These are phyloP conservation scores for Saturnispora quitensis DNA, from an alignment of 805 yeast genomes.

Conservation along the genomic window DNA sequence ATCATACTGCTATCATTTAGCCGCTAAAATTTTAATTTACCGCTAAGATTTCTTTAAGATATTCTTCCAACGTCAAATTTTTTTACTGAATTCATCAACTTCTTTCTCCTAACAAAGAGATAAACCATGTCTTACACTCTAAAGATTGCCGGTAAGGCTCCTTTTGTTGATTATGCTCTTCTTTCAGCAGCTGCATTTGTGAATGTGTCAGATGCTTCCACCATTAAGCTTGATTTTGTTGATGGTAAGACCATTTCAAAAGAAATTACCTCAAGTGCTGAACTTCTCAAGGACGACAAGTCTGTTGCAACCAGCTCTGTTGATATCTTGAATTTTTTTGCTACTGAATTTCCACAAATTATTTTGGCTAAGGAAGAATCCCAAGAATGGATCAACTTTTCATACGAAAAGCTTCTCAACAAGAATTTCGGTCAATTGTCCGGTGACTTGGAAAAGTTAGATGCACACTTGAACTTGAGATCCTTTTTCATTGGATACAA, in stretches of 20 bases:
- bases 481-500: constrained; percentile 63
- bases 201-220: constrained; percentile 41
- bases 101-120: not conserved
- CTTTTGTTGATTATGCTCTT: constrained; percentile 68
- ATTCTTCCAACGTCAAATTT: not conserved
- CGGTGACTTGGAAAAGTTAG: constrained; percentile 68
- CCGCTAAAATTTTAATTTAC: not conserved
- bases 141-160: constrained; percentile 79
- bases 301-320: constrained; percentile 32
- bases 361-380: constrained; percentile 31
- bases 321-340: constrained; percentile 41
- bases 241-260: constrained; percentile 62
- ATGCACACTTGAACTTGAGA: constrained; percentile 75
- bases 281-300: constrained; percentile 36
- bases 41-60: not conserved
- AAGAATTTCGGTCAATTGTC: constrained; percentile 86
- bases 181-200: constrained; percentile 71
- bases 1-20: not conserved
- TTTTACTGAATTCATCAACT: not conserved
- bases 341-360: constrained; percentile 42
- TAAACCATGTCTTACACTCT: constrained; percentile 35
- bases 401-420: constrained; percentile 57
- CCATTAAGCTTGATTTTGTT: constrained; percentile 53
- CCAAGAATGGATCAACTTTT: constrained; percentile 59
- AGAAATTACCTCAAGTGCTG: constrained; percentile 31